Conservation (phyloP, 2,329 filamentous ascomycete genomes). For the Aspergillus sp. region DNA sequence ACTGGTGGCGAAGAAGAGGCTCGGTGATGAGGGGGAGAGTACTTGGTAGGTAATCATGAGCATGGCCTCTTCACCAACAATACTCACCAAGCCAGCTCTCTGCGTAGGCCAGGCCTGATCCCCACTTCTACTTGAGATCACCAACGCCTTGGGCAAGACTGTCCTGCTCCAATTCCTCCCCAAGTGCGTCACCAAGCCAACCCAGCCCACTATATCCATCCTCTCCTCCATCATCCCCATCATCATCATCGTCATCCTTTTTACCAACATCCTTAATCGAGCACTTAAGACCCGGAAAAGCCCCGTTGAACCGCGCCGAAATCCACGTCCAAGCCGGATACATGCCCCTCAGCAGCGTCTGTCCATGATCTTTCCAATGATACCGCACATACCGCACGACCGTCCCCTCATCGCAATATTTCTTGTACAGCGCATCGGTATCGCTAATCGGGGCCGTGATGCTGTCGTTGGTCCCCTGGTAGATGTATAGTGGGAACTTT, state of each 20-base stretch:
- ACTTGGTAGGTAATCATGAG: too few species aligned
- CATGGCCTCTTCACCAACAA: too few species aligned
- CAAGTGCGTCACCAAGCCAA: too few species aligned
- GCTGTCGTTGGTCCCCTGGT: not conserved
- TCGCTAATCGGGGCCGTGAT: not conserved
- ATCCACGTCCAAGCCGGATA: conserved; percentile 7
- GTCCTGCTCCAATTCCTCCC: too few species aligned
- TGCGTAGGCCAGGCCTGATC: too few species aligned
- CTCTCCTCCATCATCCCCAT: not conserved
- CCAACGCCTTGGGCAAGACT: too few species aligned
- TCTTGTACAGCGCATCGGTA: not conserved
- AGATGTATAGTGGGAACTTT: not conserved
- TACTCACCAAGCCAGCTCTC: too few species aligned
- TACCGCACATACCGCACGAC: not conserved
- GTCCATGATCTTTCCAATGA: not conserved
- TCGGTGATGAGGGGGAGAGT: too few species aligned
- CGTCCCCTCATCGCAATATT: not conserved
- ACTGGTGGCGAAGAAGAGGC: too few species aligned
- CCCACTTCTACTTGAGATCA: too few species aligned
- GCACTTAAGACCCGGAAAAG: not conserved
- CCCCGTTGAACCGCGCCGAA: not conserved
- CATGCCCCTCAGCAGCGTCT: not conserved
- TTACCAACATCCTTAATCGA: not conserved
- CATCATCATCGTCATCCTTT: not conserved
- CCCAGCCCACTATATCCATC: too few species aligned